Evolutionary conservation across 176 grass and related monocot species (phyloP), one percentile per base, ranked within the genome.

Genomic region (Carex pumila): DNA sequence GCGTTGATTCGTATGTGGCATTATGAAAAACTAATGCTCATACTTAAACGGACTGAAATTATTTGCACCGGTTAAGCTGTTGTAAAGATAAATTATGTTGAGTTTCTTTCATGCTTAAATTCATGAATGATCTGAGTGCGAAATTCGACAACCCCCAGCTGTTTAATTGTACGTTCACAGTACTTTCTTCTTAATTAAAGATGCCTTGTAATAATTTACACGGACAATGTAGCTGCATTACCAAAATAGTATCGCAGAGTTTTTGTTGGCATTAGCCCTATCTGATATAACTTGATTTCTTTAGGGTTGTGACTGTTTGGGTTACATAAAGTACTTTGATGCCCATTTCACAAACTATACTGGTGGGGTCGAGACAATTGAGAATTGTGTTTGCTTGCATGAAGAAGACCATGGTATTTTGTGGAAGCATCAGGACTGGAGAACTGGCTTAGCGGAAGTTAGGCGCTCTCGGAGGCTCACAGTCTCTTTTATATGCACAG

Each of bases 401-500:
- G 97, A 99, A 89, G 97, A 99, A 85, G 97, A 99, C 56, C 93
- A 99, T 32, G 97, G 97, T 53, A 99, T 99, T 81, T 91, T 99
- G 76, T 99, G 97, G 97, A 99, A 99, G 87, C 97, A 99, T 87
- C 97, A 99, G 86, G 97, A 99, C 56, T 99, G 97, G 97, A 95
- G 97, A 86, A 99, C 97, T 77, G 97, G 97, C 37, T 87, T 99
- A 88, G 93, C 97, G 73, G 97, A 99, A 92, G 93, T 96, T 85
- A 93, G 97, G 87, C 86, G 97, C 19, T 99, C 97, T 73, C 92
- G 97, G 85, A 99, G 97, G 84, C 93, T 99, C 55, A 92, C 91
- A 14, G 97, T 99, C 12, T 99, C 97, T 61, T 99, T 96, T 90
- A 99, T 99, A 84, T 99, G 97, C 79, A 99, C 97, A 21, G 93